Percentiles rank a stretch among this genome's conserved stretches.
These are phyloP conservation scores for Malassezia furfur DNA, from an alignment of 1,284 basidiomycete genomes.

Conservation along the genomic window DNA sequence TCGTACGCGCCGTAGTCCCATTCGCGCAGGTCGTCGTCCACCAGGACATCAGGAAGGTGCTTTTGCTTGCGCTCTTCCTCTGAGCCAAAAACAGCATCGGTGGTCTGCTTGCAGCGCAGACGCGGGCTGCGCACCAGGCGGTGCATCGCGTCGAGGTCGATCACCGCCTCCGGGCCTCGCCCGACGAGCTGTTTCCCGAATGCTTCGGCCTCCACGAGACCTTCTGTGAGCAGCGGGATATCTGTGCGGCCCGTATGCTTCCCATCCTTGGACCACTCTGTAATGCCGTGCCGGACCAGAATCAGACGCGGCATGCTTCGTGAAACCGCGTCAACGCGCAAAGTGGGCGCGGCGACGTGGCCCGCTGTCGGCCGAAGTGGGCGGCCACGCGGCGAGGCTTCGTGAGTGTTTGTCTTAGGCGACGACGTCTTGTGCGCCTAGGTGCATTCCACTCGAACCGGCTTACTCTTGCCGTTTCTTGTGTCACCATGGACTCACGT, in stretches of 20 bases:
- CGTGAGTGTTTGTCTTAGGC: not conserved
- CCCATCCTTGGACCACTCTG: slow-evolving; percentile 44
- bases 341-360: too few relatives aligned
- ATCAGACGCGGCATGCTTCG: slow-evolving; percentile 30
- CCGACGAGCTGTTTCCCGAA: slow-evolving; percentile 37
- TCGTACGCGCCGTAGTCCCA: slow-evolving; percentile 48
- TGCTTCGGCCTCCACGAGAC: slow-evolving; percentile 32
- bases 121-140: slow-evolving; percentile 30
- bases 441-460: not conserved
- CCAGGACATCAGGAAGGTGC: slow-evolving; percentile 23
- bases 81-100: slow-evolving; percentile 34
- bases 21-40: slow-evolving; percentile 37
- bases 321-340: not conserved
- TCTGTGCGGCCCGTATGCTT: slow-evolving; percentile 45
- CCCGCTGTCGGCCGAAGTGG: not conserved
- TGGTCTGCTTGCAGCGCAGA: slow-evolving; percentile 29
- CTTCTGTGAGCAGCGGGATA: slow-evolving; percentile 37
- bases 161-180: slow-evolving; percentile 26
- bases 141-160: slow-evolving; percentile 35
- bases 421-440: not conserved
- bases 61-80: slow-evolving; percentile 16
- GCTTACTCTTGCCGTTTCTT: not conserved
- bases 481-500: slow-evolving; percentile 14
- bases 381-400: not conserved
- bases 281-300: slow-evolving; percentile 44